Percentiles rank a stretch among this genome's conserved stretches.
Conservation (phyloP, 768 basidiomycete species). For the Boletus sp. region DNA sequence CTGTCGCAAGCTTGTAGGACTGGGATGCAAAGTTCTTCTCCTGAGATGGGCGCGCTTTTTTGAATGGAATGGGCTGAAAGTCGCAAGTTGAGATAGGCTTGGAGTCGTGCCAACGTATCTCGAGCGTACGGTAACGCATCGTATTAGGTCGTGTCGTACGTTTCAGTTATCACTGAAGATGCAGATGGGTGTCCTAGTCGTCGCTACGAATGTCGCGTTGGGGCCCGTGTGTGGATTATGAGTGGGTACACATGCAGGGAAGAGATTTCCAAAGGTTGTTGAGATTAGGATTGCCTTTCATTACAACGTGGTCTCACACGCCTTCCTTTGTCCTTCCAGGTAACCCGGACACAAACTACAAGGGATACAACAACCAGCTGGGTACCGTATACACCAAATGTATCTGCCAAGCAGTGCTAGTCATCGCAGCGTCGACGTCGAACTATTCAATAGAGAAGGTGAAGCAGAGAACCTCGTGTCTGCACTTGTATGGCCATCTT, state of each 20-base stretch:
- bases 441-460: conserved; percentile 19
- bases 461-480: conserved; percentile 20
- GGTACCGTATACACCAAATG: conserved; percentile 5
- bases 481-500: conserved; percentile 22
- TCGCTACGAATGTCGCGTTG: conserved; percentile 6
- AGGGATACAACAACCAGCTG: background rate
- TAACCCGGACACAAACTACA: conserved; percentile 5
- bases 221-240: conserved; percentile 4
- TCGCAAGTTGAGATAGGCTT: conserved; percentile 96
- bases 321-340: conserved; percentile 12
- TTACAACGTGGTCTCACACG: conserved; percentile 23
- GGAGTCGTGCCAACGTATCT: conserved; percentile 95
- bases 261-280: background rate
- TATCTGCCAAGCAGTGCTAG: background rate
- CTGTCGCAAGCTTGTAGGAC: conserved; percentile 89
- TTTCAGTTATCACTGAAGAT: background rate
- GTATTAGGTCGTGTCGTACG: conserved; percentile 5
- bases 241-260: conserved; percentile 4
- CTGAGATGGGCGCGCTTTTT: conserved; percentile 69
- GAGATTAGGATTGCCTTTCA: conserved; percentile 12
- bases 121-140: conserved; percentile 87
- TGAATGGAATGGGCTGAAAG: conserved; percentile 83
- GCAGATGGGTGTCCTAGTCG: conserved; percentile 2
- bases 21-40: conserved; percentile 59
- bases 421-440: conserved; percentile 26